A percentile compares a stretch with the other conserved stretches of the same genome.
Conservation (phyloP, 1,139 yeast species). For the Suhomyces coccinellae region DNA sequence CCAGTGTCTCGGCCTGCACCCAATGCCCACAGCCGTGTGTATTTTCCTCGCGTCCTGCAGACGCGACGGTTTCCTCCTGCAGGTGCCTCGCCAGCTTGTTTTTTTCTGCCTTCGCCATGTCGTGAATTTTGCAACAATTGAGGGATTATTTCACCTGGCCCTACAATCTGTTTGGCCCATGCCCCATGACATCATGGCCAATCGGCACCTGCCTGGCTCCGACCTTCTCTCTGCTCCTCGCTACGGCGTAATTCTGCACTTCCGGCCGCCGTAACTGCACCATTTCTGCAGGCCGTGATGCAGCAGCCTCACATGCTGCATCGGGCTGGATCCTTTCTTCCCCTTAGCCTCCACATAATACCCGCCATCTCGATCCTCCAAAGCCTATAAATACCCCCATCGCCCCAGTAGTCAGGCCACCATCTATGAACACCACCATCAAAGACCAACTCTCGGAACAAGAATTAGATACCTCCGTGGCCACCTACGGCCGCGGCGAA, state of each 20-base stretch:
- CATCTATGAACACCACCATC: constrained; percentile 2
- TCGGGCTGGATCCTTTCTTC: not conserved
- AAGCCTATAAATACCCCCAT: not conserved
- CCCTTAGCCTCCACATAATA: no score
- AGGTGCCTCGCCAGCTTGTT: no score
- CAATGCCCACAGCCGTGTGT: not conserved
- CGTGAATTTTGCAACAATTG: constrained; percentile 4
- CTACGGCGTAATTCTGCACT: no score
- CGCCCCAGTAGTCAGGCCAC: not conserved
- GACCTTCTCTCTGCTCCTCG: not conserved
- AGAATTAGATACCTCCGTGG: not conserved
- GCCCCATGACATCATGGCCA: not conserved
- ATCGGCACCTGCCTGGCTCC: not conserved
- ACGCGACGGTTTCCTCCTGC: no score
- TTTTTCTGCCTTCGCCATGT: no score
- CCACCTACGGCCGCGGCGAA: not conserved
- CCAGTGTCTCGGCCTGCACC: not conserved
- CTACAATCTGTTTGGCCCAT: not conserved
- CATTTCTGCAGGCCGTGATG: no score
- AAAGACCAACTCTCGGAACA: constrained; percentile 4
- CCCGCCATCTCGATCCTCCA: no score
- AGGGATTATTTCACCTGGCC: constrained; percentile 7
- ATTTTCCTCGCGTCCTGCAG: not conserved
- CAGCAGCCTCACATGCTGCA: not conserved
- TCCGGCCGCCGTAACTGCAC: no score